Conservation (phyloP, 2,329 filamentous ascomycete species). For the Neofusicoccum parvum region DNA sequence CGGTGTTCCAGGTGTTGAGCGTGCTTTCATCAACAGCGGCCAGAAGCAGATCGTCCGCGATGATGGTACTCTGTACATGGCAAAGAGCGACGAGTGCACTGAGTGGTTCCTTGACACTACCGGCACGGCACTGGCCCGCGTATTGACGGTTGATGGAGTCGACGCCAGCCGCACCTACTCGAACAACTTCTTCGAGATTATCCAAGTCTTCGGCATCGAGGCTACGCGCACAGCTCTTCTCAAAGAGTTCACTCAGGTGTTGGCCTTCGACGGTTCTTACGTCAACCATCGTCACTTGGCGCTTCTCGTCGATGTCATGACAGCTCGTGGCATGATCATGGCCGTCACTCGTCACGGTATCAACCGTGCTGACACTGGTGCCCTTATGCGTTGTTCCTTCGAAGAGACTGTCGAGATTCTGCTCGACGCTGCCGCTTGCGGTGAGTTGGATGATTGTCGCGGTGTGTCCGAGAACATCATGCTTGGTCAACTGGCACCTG, state of each 20-base stretch:
- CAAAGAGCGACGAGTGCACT: conserved; percentile 71
- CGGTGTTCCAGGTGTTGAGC: conserved; percentile 84
- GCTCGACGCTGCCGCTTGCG: conserved; percentile 89
- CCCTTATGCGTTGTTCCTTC: conserved; percentile 98
- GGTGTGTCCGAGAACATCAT: conserved; percentile 99
- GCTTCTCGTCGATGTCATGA: conserved; percentile 96
- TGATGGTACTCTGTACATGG: conserved; percentile 65
- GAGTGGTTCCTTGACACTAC: conserved; percentile 97
- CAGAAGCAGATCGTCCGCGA: conserved; percentile 57
- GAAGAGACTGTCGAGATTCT: conserved; percentile 99
- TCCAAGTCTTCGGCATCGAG: conserved; percentile 95
- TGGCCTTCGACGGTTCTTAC: conserved; percentile 98
- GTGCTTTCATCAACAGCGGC: conserved; percentile 78
- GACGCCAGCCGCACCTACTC: conserved; percentile 85
- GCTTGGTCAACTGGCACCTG: conserved; percentile 93
- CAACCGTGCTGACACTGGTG: conserved; percentile 96
- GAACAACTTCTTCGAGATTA: conserved; percentile 93
- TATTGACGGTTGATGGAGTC: conserved; percentile 84
- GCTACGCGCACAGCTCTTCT: conserved; percentile 85
- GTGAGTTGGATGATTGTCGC: conserved; percentile 95
- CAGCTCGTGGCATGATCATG: conserved; percentile 88
- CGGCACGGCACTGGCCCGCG: conserved; percentile 81
- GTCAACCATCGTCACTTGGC: conserved; percentile 98
- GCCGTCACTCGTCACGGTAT: conserved; percentile 98
- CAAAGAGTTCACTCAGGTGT: conserved; percentile 84